Conservation (phyloP, 257 asterid genomes). For the Solanum clarkiae region DNA sequence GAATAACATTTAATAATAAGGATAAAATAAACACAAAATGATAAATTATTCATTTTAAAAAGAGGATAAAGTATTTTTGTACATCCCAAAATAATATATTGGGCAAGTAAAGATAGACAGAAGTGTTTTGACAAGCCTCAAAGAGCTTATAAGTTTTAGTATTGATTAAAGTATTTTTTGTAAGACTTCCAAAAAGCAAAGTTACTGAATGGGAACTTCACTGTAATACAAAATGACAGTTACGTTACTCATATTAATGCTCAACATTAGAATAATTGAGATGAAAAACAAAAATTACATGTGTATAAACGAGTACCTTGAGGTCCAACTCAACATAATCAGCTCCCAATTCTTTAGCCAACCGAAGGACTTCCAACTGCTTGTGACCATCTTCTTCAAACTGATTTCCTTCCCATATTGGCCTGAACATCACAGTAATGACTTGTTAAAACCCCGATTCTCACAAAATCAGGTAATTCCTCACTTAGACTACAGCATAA, state of each 20-base stretch:
- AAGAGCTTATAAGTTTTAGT: too few relatives aligned
- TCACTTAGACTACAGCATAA: neutral
- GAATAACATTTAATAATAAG: too few relatives aligned
- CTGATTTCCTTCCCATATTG: constrained; percentile 21
- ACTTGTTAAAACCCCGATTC: neutral
- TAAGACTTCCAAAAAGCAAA: too few relatives aligned
- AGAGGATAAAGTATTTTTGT: too few relatives aligned
- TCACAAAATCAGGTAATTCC: too few relatives aligned
- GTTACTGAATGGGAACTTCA: neutral
- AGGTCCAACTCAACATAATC: constrained; percentile 49
- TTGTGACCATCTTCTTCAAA: constrained; percentile 13
- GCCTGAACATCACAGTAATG: constrained; percentile 16
- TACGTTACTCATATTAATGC: neutral
- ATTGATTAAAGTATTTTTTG: too few relatives aligned
- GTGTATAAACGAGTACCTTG: constrained; percentile 17
- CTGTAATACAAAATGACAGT: too few relatives aligned
- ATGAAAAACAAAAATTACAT: neutral
- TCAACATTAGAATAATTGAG: neutral
- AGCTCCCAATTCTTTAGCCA: constrained; percentile 49
- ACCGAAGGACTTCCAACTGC: constrained; percentile 20
- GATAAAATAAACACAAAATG: too few relatives aligned
- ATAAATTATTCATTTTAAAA: too few relatives aligned
- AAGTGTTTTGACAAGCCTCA: too few relatives aligned
- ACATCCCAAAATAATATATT: too few relatives aligned
- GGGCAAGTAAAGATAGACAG: too few relatives aligned